phyloP scores from a whole-genome alignment of 805 yeast genomes.

The Nakazawaea populi region DNA sequence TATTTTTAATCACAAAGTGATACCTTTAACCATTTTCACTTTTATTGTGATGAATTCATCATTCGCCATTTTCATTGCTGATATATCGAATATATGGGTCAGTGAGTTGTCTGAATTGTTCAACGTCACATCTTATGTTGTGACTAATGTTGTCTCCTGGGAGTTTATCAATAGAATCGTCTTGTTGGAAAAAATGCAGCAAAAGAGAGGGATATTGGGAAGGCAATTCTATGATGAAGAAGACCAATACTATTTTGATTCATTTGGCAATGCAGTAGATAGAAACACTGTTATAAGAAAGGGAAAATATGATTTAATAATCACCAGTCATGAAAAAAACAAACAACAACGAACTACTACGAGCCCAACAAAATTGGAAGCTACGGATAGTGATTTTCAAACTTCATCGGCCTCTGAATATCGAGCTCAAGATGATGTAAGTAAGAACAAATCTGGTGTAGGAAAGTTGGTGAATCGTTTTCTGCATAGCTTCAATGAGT shows the following conservation, averaged over 20 bases:
- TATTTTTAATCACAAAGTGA: conserved; percentile 42
- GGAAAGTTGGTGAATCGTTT: neutral
- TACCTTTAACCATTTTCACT: conserved; percentile 48
- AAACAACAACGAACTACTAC: conserved; percentile 12
- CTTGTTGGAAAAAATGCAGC: conserved; percentile 49
- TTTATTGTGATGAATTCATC: conserved; percentile 52
- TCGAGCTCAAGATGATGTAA: neutral
- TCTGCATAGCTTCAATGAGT: neutral
- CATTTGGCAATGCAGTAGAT: conserved; percentile 26
- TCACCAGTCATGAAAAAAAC: conserved; percentile 6
- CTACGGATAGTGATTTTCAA: neutral
- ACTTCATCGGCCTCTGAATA: neutral
- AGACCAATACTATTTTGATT: conserved; percentile 18
- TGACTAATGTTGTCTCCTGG: conserved; percentile 74
- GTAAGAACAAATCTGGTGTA: neutral
- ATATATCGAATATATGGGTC: conserved; percentile 72
- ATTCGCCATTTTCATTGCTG: conserved; percentile 69
- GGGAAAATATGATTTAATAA: conserved; percentile 11
- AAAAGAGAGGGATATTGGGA: conserved; percentile 70
- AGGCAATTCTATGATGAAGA: conserved; percentile 72
- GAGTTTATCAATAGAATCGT: conserved; percentile 75
- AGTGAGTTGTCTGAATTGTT: conserved; percentile 67
- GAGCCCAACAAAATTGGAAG: neutral
- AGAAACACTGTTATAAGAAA: conserved; percentile 6
- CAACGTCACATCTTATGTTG: conserved; percentile 63